A percentile compares a stretch with the other conserved stretches of the same genome.
Evolutionary conservation across 331 rosid species (phyloP).

Genomic region (Pyracantha coccinea): DNA sequence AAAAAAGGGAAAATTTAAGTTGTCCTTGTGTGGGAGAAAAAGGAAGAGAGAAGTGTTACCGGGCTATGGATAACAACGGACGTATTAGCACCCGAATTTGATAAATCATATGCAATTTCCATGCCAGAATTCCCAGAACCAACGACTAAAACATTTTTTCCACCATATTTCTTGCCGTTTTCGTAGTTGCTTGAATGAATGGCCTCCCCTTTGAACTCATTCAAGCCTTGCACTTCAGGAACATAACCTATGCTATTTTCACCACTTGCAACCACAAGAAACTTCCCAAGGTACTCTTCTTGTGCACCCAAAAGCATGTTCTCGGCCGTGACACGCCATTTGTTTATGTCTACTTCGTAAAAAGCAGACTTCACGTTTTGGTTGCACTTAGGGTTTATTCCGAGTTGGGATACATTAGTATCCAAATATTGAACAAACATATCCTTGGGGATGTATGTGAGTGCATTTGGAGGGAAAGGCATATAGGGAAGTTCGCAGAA

Average conservation of each 20-base stretch:
- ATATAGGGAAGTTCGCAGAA: conserved; percentile 49
- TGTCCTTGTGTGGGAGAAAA: no score
- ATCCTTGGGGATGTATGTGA: conserved; percentile 35
- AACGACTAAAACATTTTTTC: conserved; percentile 37
- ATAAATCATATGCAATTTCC: conserved; percentile 61
- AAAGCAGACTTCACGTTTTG: conserved; percentile 26
- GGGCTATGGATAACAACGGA: conserved; percentile 41
- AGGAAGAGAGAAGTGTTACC: conserved; percentile 7
- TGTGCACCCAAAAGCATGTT: neutral
- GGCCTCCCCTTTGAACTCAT: conserved; percentile 27
- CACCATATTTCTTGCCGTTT: conserved; percentile 28
- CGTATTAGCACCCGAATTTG: conserved; percentile 41
- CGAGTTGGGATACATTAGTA: conserved; percentile 13
- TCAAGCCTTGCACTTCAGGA: conserved; percentile 32
- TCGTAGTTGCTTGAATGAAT: conserved; percentile 40
- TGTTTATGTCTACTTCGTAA: neutral
- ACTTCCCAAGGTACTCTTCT: conserved; percentile 23
- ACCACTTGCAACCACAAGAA: conserved; percentile 47
- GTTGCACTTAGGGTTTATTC: conserved; percentile 8
- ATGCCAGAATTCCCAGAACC: conserved; percentile 54
- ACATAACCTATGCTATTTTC: conserved; percentile 37
- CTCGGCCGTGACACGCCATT: conserved; percentile 30
- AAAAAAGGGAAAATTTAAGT: no score
- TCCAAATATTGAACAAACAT: conserved; percentile 40
- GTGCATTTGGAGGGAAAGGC: conserved; percentile 21